Evolutionary conservation across 352 stramenopile species (phyloP).

Genomic region (Globisporangium splendens): DNA sequence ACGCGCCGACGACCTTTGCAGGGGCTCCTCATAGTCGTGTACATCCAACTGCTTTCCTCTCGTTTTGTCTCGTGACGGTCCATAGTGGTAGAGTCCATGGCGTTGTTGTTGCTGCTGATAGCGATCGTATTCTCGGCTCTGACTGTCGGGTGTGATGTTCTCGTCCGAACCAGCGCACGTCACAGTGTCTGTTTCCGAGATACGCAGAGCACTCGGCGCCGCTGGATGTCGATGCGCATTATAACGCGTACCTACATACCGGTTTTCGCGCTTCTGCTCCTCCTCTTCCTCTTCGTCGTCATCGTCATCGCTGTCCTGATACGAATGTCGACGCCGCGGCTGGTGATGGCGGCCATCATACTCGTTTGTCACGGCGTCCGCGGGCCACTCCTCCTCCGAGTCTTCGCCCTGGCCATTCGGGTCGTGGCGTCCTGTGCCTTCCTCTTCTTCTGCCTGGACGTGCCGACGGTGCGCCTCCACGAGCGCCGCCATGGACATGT

Average conservation of each 20-base stretch:
- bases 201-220: constrained; percentile 3
- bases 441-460: constrained; percentile 6
- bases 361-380: not conserved
- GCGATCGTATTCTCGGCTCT: constrained; percentile 19
- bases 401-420: not conserved
- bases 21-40: not conserved
- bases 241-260: not conserved
- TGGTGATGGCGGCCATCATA: not conserved
- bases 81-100: constrained; percentile 5
- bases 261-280: not conserved
- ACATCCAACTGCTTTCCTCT: constrained; percentile 4
- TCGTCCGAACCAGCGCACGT: constrained; percentile 24
- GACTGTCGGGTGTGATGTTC: constrained; percentile 22
- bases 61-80: not conserved
- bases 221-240: constrained; percentile 2
- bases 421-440: not conserved
- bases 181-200: constrained; percentile 16
- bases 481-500: constrained; percentile 22
- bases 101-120: constrained; percentile 1
- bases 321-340: not conserved
- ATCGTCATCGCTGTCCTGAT: not conserved
- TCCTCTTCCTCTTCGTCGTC: not conserved
- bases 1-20: not conserved
- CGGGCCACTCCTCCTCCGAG: not conserved
- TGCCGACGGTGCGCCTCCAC: constrained; percentile 16